phyloP scores from a whole-genome alignment of 2,329 filamentous ascomycete species.

The Epichloe hybrida region DNA sequence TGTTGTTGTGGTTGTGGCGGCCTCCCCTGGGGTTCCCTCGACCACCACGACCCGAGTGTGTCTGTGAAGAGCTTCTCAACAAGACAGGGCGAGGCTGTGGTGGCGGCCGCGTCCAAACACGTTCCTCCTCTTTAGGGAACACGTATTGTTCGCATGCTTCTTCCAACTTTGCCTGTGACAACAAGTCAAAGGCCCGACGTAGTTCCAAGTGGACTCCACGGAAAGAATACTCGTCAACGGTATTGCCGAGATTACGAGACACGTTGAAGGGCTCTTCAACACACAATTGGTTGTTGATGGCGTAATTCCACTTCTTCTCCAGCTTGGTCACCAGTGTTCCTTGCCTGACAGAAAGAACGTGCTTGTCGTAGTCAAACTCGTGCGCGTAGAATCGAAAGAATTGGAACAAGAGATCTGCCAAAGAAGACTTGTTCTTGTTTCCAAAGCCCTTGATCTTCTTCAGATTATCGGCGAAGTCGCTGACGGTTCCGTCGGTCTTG shows the following conservation, averaged over 20 bases:
- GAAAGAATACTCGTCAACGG: constrained; percentile 89
- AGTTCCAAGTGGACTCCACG: constrained; percentile 82
- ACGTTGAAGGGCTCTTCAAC: constrained; percentile 96
- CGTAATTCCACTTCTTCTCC: constrained; percentile 78
- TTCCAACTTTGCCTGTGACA: constrained; percentile 64
- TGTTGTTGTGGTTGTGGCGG: constrained; percentile 25
- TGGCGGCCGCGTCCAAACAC: constrained; percentile 43
- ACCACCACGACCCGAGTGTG: constrained; percentile 34
- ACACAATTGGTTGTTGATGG: constrained; percentile 71
- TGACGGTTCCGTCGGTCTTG: constrained; percentile 50
- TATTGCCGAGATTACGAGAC: constrained; percentile 82
- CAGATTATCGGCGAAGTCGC: constrained; percentile 79
- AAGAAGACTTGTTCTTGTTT: constrained; percentile 61
- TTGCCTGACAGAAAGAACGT: constrained; percentile 71
- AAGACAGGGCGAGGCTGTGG: constrained; percentile 41
- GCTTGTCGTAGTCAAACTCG: constrained; percentile 78
- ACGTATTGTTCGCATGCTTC: constrained; percentile 80
- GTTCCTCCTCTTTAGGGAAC: constrained; percentile 72
- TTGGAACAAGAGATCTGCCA: constrained; percentile 80
- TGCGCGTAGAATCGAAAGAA: constrained; percentile 95
- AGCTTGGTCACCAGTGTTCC: constrained; percentile 67
- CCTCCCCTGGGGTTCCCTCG: constrained; percentile 36
- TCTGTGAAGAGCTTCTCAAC: constrained; percentile 47
- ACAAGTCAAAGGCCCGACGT: constrained; percentile 71
- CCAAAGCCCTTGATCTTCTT: constrained; percentile 63